phyloP scores from a whole-genome alignment of 345 rosid species.

The Citropsis articulata region DNA sequence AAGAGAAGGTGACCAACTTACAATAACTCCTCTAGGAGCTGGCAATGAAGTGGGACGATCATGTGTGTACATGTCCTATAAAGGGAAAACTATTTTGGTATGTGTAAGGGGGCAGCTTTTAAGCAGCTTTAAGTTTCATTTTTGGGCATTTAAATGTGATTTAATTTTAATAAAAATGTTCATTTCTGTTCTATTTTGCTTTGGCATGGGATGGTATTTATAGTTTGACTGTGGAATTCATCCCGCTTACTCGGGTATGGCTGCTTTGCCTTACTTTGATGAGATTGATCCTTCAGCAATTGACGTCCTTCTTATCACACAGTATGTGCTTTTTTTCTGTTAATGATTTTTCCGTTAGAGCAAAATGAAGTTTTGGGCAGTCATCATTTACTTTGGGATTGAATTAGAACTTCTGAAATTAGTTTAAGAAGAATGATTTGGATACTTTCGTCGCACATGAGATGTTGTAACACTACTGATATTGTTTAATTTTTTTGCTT shows the following conservation, averaged over 20 bases:
- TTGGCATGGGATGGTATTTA: background rate
- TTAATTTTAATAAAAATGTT: background rate
- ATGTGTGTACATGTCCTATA: slow-evolving; percentile 83
- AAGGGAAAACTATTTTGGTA: slow-evolving; percentile 77
- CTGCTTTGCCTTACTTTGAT: slow-evolving; percentile 91
- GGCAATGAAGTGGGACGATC: slow-evolving; percentile 97
- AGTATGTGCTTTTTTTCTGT: slow-evolving; percentile 36
- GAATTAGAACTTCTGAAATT: background rate
- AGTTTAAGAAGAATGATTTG: background rate
- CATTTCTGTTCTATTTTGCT: background rate
- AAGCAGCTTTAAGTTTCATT: background rate
- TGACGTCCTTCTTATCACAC: slow-evolving; percentile 88
- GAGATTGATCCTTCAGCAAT: slow-evolving; percentile 89
- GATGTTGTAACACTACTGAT: too few relatives aligned
- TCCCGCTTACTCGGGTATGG: slow-evolving; percentile 88
- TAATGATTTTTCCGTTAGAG: background rate
- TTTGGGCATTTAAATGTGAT: background rate
- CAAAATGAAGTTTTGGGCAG: background rate
- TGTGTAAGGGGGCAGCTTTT: background rate
- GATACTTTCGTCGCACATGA: background rate
- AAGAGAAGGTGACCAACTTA: slow-evolving; percentile 76
- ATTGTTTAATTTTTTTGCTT: background rate
- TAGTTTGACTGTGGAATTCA: slow-evolving; percentile 97
- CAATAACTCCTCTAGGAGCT: slow-evolving; percentile 79
- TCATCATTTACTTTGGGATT: background rate